Percentiles rank a stretch among this genome's conserved stretches.
Evolutionary conservation across 441 rosid genomes (phyloP).

Genomic region (California macrophylla): DNA sequence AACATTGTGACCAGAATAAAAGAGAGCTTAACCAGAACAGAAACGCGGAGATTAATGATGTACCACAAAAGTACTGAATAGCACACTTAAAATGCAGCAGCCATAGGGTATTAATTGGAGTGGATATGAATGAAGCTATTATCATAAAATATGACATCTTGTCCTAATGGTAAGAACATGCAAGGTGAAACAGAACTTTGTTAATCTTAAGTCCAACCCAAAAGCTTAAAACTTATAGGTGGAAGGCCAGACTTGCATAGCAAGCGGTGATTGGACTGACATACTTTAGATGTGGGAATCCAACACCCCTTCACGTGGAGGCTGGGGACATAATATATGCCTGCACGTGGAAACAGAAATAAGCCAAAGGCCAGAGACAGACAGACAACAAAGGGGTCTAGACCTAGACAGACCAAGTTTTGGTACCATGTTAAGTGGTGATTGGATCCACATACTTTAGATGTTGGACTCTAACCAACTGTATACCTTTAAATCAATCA

Average conservation of each 20-base stretch:
- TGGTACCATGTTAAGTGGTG: too few species aligned
- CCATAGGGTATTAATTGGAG: not conserved
- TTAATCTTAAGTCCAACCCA: too few species aligned
- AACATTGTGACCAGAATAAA: not conserved
- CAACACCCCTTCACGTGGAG: too few species aligned
- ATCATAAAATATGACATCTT: not conserved
- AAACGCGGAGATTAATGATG: not conserved
- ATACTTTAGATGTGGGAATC: too few species aligned
- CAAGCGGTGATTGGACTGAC: too few species aligned
- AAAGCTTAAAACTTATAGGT: too few species aligned
- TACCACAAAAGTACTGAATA: not conserved
- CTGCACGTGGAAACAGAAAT: too few species aligned
- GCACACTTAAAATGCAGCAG: not conserved
- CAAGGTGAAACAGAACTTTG: constrained; percentile 2
- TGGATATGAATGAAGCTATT: not conserved
- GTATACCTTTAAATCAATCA: constrained; percentile 74
- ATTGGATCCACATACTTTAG: too few species aligned
- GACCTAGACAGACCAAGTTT: too few species aligned
- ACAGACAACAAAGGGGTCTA: not conserved
- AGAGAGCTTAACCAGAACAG: not conserved
- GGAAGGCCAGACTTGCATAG: too few species aligned
- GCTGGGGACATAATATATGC: too few species aligned
- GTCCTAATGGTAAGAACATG: constrained; percentile 3
- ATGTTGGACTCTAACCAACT: too few species aligned
- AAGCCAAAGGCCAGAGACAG: not conserved